These are phyloP conservation scores for Trichophaea hybrida DNA, from an alignment of 2,329 filamentous ascomycete genomes.

Conservation along the genomic window DNA sequence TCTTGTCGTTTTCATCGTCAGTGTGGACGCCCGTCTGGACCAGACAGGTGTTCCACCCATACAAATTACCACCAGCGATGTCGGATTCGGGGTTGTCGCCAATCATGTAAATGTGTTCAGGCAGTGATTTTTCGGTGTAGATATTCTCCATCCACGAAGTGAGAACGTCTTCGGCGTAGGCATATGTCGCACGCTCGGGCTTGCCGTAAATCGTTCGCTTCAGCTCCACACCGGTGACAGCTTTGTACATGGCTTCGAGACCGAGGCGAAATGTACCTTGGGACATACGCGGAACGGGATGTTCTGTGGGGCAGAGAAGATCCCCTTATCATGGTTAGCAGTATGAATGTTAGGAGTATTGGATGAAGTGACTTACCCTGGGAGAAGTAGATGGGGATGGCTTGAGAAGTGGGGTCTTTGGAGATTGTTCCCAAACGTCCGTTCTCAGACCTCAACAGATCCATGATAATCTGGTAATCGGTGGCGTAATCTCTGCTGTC, in stretches of 20 bases:
- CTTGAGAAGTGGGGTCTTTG: slow-evolving; percentile 48
- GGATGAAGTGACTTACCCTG: no score
- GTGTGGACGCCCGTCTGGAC: slow-evolving; percentile 68
- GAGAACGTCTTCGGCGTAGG: slow-evolving; percentile 61
- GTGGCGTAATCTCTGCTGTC: slow-evolving; percentile 61
- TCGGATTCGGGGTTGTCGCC: slow-evolving; percentile 62
- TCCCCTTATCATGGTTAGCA: no score
- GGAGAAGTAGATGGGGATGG: slow-evolving; percentile 62
- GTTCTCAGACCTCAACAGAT: slow-evolving; percentile 53
- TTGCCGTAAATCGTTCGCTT: slow-evolving; percentile 66
- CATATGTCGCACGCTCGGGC: slow-evolving; percentile 59
- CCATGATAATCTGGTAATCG: slow-evolving; percentile 63
- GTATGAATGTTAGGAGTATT: no score
- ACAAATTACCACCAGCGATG: slow-evolving; percentile 64
- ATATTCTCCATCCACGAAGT: slow-evolving; percentile 61
- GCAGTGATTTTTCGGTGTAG: slow-evolving; percentile 55
- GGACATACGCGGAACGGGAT: slow-evolving; percentile 54
- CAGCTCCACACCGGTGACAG: slow-evolving; percentile 53
- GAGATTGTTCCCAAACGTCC: slow-evolving; percentile 51
- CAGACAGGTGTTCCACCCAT: slow-evolving; percentile 68
- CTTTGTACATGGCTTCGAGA: slow-evolving; percentile 59
- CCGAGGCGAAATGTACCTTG: slow-evolving; percentile 63
- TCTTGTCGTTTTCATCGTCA: slow-evolving; percentile 58
- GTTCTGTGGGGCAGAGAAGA: slow-evolving; percentile 48
- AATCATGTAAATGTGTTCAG: slow-evolving; percentile 60